These are phyloP conservation scores for Candida vartiovaarae DNA, from an alignment of 805 yeast species.

Conservation along the genomic window DNA sequence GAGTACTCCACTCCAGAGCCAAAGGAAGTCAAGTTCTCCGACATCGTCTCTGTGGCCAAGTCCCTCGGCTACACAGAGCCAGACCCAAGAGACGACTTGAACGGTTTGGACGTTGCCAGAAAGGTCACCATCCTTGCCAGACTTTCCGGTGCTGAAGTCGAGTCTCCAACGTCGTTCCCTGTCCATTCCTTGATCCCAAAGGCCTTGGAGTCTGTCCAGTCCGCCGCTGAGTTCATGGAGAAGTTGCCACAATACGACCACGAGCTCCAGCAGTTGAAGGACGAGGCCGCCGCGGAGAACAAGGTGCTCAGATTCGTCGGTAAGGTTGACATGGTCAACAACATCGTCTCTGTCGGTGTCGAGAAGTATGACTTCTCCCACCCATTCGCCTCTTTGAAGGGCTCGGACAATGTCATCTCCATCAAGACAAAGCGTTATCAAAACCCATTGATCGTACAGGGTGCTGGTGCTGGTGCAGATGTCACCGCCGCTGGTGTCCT, in stretches of 20 bases:
- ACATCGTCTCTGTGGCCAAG: conserved; percentile 84
- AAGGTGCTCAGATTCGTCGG: conserved; percentile 95
- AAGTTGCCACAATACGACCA: conserved; percentile 78
- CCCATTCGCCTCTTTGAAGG: conserved; percentile 93
- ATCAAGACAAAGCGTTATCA: conserved; percentile 88
- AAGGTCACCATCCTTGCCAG: conserved; percentile 95
- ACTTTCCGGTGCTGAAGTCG: conserved; percentile 77
- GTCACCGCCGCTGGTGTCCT: conserved; percentile 86
- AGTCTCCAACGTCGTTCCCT: conserved; percentile 87
- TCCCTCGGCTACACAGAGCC: conserved; percentile 96
- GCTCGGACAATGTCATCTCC: conserved; percentile 93
- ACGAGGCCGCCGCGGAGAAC: conserved; percentile 71
- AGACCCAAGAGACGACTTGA: conserved; percentile 97
- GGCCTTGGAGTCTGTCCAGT: conserved; percentile 63
- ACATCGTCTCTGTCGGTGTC: conserved; percentile 76
- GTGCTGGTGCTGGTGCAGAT: conserved; percentile 90
- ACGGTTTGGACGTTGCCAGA: conserved; percentile 97
- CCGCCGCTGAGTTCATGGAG: conserved; percentile 72
- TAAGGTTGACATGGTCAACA: conserved; percentile 67
- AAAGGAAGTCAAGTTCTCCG: conserved; percentile 70
- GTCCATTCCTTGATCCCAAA: conserved; percentile 91
- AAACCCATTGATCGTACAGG: conserved; percentile 91
- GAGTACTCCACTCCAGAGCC: conserved; percentile 71
- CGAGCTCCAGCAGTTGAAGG: conserved; percentile 70
- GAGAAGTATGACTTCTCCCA: conserved; percentile 82